Percentiles rank a stretch among this genome's conserved stretches.
These are phyloP conservation scores for Kwoniella newhampshirensis DNA, from an alignment of 768 basidiomycete genomes.

Conservation along the genomic window DNA sequence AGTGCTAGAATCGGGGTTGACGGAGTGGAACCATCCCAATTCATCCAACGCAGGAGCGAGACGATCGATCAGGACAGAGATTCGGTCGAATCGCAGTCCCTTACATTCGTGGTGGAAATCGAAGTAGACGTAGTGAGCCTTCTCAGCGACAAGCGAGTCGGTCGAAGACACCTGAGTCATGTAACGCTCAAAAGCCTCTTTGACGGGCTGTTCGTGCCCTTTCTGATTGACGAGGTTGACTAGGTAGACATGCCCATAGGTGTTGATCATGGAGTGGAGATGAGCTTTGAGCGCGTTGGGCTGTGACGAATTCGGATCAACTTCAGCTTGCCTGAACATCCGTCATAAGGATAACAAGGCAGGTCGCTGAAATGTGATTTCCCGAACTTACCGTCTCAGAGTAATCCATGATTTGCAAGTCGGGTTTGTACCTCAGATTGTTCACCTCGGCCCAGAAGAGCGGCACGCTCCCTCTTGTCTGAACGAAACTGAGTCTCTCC, in stretches of 20 bases:
- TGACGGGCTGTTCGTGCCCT: constrained; percentile 87
- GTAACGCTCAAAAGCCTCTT: constrained; percentile 87
- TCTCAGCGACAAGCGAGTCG: constrained; percentile 57
- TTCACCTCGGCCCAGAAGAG: constrained; percentile 96
- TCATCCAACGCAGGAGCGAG: constrained; percentile 61
- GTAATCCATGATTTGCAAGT: constrained; percentile 92
- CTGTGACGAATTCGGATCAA: constrained; percentile 55
- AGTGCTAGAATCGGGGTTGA: constrained; percentile 50
- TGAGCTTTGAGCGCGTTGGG: constrained; percentile 70
- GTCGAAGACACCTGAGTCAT: constrained; percentile 61
- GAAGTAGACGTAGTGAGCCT: constrained; percentile 87
- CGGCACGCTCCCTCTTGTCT: constrained; percentile 90
- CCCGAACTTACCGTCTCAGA: constrained; percentile 70
- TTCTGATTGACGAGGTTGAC: constrained; percentile 93
- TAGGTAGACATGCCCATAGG: constrained; percentile 75
- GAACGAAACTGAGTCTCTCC: constrained; percentile 73
- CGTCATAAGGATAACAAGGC: background rate
- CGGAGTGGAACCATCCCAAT: constrained; percentile 45
- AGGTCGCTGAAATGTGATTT: background rate
- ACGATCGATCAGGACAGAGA: constrained; percentile 74
- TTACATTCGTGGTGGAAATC: constrained; percentile 97
- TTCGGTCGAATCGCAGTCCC: constrained; percentile 91
- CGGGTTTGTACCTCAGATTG: constrained; percentile 91
- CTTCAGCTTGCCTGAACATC: background rate
- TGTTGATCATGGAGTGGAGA: constrained; percentile 66